Base-by-base conservation (phyloP, 805 yeast genomes). In the Pichia nakasei region DNA sequence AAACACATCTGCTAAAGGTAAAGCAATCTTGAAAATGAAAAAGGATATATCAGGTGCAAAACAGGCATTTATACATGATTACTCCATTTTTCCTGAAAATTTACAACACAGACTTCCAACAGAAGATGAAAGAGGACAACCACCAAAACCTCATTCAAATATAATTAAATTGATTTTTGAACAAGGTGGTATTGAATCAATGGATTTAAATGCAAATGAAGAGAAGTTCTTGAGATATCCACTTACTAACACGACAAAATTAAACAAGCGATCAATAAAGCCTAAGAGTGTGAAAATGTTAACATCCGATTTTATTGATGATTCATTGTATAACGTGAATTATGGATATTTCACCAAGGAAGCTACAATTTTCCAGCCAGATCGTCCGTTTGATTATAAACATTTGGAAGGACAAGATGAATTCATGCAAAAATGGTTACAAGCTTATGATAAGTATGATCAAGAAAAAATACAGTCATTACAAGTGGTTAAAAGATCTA, bases 331-430 rank as follows among this genome's bases (percentile, higher is more conserved):
- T 58, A 84, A 87, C 61, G 87, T 91, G 0, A 56, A 71, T 50
- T 86, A 86, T 58, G 96, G 96, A 1, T 87, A 86, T 60, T 86
- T 86, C 53, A 72, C 87, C 1, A 74, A 78, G 51, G 83, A 83
- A 50, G 94, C 84, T 9, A 84, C 81, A 55, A 85, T 85, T 51
- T 85, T 80, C 60, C 81, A 82, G 46, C 78, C 80, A 2, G 75
- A 73, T 22, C 61, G 69, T 37, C 85, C 89, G 0, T 80, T 84
- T 52, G 74, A 79, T 37, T 85, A 79, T 57, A 66, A 69, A 27
- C 61, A 72, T 24, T 64, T 84, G 45, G 58, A 62, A 13, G 82
- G 78, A 43, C 76, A 76, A 19, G 93, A 85, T 52, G 84, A 78
- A 22, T 85, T 86, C 53, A 67, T 85, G 66, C 71, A 69, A 36